Conservation (phyloP, 1,139 yeast species). For the Lodderomyces oxycetoniae region DNA sequence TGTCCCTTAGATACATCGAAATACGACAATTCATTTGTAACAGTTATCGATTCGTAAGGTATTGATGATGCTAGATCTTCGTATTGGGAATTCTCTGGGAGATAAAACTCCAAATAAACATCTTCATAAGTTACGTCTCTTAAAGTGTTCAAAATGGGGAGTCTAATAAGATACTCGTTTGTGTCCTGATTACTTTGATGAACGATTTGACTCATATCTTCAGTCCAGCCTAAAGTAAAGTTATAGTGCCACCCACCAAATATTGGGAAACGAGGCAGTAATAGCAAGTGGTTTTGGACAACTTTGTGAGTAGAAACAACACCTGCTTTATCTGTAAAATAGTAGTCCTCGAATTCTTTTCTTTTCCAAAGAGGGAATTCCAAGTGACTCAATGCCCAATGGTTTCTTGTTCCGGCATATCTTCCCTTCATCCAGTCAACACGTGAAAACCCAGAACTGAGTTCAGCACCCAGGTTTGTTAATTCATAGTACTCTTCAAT, state of each 20-base stretch:
- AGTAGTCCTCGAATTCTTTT: constrained; percentile 57
- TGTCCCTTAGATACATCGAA: constrained; percentile 80
- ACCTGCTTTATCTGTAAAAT: constrained; percentile 86
- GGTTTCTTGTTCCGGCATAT: constrained; percentile 37
- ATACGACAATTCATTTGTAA: constrained; percentile 54
- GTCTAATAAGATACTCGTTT: constrained; percentile 57
- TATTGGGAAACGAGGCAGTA: constrained; percentile 86
- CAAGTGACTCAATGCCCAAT: constrained; percentile 50
- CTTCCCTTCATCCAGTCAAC: constrained; percentile 65
- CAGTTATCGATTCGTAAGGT: constrained; percentile 30
- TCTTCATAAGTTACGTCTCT: constrained; percentile 62
- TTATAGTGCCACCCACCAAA: constrained; percentile 97
- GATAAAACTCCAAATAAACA: constrained; percentile 57
- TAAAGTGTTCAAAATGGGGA: constrained; percentile 76
- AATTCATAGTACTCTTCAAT: constrained; percentile 86
- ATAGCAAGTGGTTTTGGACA: constrained; percentile 44
- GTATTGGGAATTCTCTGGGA: constrained; percentile 84
- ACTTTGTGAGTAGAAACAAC: constrained; percentile 80
- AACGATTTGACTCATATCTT: constrained; percentile 50
- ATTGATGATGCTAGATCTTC: constrained; percentile 58
- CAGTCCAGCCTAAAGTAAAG: constrained; percentile 91
- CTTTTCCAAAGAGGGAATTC: constrained; percentile 48
- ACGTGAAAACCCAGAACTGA: constrained; percentile 69
- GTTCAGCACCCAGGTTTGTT: constrained; percentile 68
- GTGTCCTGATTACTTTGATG: constrained; percentile 29